Conservation (phyloP, 345 rosid species). For the Acer negundo region DNA sequence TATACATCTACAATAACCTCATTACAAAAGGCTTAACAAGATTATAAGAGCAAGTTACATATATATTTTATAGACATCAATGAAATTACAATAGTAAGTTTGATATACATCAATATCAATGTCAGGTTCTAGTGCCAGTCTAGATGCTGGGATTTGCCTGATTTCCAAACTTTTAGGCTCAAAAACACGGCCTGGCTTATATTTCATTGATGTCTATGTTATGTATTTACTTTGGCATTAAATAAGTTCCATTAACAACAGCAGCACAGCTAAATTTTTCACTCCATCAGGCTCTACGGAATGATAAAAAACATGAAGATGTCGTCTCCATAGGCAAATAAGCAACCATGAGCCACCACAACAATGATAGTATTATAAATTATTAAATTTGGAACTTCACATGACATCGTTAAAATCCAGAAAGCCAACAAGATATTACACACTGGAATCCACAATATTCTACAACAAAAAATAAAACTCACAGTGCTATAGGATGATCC, state of each 20-base stretch:
- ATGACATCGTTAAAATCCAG: not conserved
- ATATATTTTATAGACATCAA: too few relatives aligned
- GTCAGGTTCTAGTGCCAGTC: not conserved
- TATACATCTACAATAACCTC: too few relatives aligned
- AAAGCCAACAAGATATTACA: not conserved
- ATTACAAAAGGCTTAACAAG: too few relatives aligned
- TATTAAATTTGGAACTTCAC: not conserved
- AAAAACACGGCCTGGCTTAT: not conserved
- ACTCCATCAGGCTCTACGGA: not conserved
- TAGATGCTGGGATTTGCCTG: not conserved
- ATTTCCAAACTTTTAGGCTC: not conserved
- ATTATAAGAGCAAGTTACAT: too few relatives aligned
- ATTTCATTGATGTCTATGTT: too few relatives aligned
- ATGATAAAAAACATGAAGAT: not conserved
- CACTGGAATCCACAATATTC: not conserved
- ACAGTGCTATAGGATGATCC: not conserved
- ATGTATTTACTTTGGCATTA: not conserved
- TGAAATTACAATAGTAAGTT: too few relatives aligned
- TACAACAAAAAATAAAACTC: constrained; percentile 4
- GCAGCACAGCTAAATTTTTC: not conserved
- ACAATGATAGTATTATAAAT: not conserved
- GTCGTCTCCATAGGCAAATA: not conserved
- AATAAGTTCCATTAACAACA: not conserved
- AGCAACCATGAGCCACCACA: not conserved
- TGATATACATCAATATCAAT: not conserved